Percentiles rank a stretch among this genome's conserved stretches.
Conservation (phyloP, 805 yeast genomes). For the Scheffersomyces ergatensis region DNA sequence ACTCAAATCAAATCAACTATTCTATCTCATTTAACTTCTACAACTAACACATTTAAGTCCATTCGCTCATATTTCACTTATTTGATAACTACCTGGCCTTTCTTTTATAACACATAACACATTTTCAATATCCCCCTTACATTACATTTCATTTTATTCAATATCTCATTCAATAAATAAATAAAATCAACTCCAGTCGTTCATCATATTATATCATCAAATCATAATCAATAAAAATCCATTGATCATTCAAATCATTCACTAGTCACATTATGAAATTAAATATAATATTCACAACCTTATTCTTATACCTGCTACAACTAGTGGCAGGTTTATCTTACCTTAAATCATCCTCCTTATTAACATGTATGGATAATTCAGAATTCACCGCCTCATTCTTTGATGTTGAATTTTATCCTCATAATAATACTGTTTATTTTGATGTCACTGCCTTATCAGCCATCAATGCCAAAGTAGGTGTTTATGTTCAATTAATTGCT, state of each 20-base stretch:
- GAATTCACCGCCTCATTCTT: conserved; percentile 81
- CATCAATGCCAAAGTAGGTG: conserved; percentile 60
- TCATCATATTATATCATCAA: not conserved
- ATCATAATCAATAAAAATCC: no score
- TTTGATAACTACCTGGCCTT: no score
- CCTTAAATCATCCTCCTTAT: conserved; percentile 62
- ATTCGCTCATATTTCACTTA: no score
- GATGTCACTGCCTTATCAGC: conserved; percentile 78
- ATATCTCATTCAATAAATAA: not conserved
- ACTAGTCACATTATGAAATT: not conserved
- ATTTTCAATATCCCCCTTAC: no score
- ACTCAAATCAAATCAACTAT: no score
- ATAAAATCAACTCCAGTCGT: not conserved
- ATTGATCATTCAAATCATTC: no score
- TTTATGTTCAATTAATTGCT: conserved; percentile 63
- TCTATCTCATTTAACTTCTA: no score
- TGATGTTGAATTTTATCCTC: conserved; percentile 71
- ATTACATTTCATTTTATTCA: no score
- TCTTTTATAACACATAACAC: no score
- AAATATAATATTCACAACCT: not conserved
- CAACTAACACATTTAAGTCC: no score
- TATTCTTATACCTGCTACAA: not conserved
- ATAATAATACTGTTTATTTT: conserved; percentile 57
- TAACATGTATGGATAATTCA: conserved; percentile 91
- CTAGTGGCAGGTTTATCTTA: conserved; percentile 3